Conservation (phyloP, 2,329 filamentous ascomycete genomes). For the Neonectria ditissima region DNA sequence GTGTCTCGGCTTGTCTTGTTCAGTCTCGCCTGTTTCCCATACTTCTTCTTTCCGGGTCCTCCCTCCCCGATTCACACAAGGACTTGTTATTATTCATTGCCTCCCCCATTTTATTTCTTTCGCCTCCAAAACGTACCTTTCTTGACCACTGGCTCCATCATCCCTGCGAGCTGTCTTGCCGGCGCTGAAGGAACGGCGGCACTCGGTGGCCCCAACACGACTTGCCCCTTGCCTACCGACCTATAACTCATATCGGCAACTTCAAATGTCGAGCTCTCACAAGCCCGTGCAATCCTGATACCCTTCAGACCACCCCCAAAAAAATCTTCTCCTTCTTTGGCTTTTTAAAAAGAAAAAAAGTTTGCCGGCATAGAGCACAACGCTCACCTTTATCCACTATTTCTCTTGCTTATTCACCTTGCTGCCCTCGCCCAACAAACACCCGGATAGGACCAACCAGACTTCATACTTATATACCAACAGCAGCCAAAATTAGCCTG, state of each 20-base stretch:
- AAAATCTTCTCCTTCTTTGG: neutral
- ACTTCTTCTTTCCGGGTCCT: neutral
- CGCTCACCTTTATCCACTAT: neutral
- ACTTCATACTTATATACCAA: no score
- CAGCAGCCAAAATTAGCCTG: neutral
- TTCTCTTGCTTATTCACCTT: neutral
- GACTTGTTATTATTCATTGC: neutral
- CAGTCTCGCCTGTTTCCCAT: neutral
- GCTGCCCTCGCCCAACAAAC: neutral
- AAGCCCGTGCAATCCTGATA: constrained; percentile 4
- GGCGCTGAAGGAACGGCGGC: constrained; percentile 8
- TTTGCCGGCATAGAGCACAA: no score
- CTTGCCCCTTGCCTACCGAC: neutral
- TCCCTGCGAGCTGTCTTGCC: constrained; percentile 11
- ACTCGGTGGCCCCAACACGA: constrained; percentile 11
- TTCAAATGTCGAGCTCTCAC: neutral
- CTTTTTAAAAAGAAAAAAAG: no score
- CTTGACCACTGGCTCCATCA: neutral
- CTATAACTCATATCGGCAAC: neutral
- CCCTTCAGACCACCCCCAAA: neutral
- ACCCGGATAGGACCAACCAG: neutral
- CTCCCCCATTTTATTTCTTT: no score
- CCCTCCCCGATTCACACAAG: neutral
- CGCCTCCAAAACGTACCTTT: neutral
- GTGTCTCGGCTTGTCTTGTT: neutral